Evolutionary conservation across 306 rosid species (phyloP).

Genomic region (Acacia crassicarpa): DNA sequence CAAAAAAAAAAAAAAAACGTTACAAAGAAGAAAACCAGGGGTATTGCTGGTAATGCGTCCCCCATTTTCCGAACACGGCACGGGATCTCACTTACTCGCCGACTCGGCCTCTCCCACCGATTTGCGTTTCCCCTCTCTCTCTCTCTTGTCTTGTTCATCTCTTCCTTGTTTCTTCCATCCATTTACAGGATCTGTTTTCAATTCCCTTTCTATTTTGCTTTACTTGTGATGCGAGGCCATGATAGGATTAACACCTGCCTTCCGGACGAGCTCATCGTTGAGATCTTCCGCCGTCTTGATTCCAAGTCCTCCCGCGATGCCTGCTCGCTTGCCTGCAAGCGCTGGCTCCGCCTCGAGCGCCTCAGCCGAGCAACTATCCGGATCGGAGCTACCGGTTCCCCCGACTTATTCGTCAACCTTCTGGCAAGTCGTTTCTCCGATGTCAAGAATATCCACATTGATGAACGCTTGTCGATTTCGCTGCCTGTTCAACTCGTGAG

Average conservation of each 20-base stretch:
- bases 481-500: slow-evolving; percentile 57
- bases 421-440: slow-evolving; percentile 70
- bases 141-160: not conserved
- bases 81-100: slow-evolving; percentile 11
- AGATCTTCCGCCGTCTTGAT: slow-evolving; percentile 62
- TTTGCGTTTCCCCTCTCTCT: not conserved
- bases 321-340: slow-evolving; percentile 85
- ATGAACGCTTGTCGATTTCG: slow-evolving; percentile 70
- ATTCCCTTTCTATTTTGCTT: not conserved
- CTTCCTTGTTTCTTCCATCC: not conserved
- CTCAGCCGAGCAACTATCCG: slow-evolving; percentile 70
- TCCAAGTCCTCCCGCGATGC: slow-evolving; percentile 77
- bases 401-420: slow-evolving; percentile 59
- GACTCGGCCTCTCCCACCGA: slow-evolving; percentile 31
- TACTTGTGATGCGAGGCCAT: slow-evolving; percentile 59
- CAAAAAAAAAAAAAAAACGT: too few species aligned
- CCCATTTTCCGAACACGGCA: not conserved
- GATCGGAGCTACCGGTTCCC: slow-evolving; percentile 76
- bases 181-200: not conserved
- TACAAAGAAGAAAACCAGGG: slow-evolving; percentile 5
- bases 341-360: slow-evolving; percentile 89
- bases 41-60: not conserved
- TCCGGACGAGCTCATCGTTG: slow-evolving; percentile 82
- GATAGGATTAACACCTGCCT: slow-evolving; percentile 73
- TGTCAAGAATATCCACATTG: slow-evolving; percentile 63